Conservation (phyloP, 2,329 filamentous ascomycete genomes). For the Cadophora luteo-olivacea region DNA sequence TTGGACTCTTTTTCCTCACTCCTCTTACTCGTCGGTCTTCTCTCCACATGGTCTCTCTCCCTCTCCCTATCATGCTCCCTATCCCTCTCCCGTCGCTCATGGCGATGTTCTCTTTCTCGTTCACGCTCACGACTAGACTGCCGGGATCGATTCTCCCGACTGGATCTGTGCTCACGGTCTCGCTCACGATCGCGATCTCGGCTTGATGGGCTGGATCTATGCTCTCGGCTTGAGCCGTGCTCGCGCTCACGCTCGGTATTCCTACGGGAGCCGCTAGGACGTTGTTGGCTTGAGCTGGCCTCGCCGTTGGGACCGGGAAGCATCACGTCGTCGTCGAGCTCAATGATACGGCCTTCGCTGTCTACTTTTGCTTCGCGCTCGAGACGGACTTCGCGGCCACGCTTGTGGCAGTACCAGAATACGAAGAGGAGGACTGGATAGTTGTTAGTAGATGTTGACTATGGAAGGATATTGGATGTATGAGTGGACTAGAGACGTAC, state of each 20-base stretch:
- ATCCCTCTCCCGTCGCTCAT: constrained; percentile 12
- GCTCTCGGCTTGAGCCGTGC: constrained; percentile 8
- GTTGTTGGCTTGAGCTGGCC: constrained; percentile 17
- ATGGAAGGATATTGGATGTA: neutral
- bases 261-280: constrained; percentile 2
- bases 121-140: constrained; percentile 15
- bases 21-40: constrained; percentile 20
- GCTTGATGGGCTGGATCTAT: constrained; percentile 15
- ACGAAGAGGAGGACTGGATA: constrained; percentile 79
- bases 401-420: constrained; percentile 98
- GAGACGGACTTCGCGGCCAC: constrained; percentile 84
- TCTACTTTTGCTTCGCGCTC: constrained; percentile 39
- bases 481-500: constrained; percentile 58
- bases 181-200: constrained; percentile 5
- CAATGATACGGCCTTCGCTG: constrained; percentile 37
- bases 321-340: constrained; percentile 38
- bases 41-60: constrained; percentile 18
- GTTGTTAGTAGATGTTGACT: constrained; percentile 22
- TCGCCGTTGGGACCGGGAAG: constrained; percentile 18
- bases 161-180: constrained; percentile 13
- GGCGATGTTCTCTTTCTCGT: neutral
- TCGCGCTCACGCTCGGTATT: constrained; percentile 16
- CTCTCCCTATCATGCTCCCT: constrained; percentile 16
- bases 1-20: constrained; percentile 18
- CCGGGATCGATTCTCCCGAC: constrained; percentile 12